Conservation (phyloP, 768 basidiomycete genomes). For the Macrolepiota fuliginosa region DNA sequence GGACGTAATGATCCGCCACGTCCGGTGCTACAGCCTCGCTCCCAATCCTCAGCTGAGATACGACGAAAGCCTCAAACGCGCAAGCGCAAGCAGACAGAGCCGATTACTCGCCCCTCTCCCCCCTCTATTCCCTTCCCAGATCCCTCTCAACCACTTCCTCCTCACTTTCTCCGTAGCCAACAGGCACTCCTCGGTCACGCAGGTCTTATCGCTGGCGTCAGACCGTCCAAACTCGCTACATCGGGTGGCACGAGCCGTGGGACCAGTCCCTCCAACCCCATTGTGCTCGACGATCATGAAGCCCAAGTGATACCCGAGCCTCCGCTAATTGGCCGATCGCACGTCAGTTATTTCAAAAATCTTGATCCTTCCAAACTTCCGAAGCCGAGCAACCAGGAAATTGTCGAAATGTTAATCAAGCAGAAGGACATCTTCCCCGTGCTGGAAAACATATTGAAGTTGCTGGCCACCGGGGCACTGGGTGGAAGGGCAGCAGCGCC, state of each 20-base stretch:
- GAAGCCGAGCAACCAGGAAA: slow-evolving; percentile 53
- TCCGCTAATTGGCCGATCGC: slow-evolving; percentile 11
- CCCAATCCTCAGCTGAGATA: slow-evolving; percentile 17
- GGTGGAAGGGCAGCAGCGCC: neutral
- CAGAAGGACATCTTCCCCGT: slow-evolving; percentile 70
- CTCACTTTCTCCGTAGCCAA: slow-evolving; percentile 74
- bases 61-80: slow-evolving; percentile 20
- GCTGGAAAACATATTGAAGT: slow-evolving; percentile 56
- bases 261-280: slow-evolving; percentile 58
- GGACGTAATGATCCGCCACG: slow-evolving; percentile 4
- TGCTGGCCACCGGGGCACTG: slow-evolving; percentile 40
- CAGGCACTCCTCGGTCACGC: slow-evolving; percentile 69
- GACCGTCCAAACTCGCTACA: slow-evolving; percentile 49
- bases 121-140: slow-evolving; percentile 64
- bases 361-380: slow-evolving; percentile 44
- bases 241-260: slow-evolving; percentile 42
- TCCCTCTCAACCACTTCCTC: slow-evolving; percentile 56
- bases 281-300: slow-evolving; percentile 63
- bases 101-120: slow-evolving; percentile 44
- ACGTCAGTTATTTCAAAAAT: slow-evolving; percentile 16
- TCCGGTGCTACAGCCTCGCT: slow-evolving; percentile 17
- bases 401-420: slow-evolving; percentile 54
- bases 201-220: slow-evolving; percentile 65
- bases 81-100: slow-evolving; percentile 32
- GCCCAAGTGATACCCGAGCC: slow-evolving; percentile 29